Conservation (phyloP, 2,329 filamentous ascomycete genomes). For the Aspergillus jensenii region DNA sequence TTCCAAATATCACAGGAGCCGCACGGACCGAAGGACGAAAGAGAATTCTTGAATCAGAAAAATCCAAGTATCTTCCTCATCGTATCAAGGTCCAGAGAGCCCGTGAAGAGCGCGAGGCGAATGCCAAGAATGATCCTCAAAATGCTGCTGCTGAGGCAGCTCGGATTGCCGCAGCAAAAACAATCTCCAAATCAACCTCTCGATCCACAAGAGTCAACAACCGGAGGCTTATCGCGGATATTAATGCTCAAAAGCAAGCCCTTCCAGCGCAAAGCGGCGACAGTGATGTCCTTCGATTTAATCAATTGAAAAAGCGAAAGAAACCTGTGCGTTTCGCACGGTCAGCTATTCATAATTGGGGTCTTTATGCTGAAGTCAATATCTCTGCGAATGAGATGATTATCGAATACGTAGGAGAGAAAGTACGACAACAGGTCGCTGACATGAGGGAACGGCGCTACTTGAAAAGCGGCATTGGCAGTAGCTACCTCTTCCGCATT, state of each 20-base stretch:
- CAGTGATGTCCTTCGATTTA: constrained; percentile 92
- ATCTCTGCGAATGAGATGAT: constrained; percentile 99
- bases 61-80: constrained; percentile 96
- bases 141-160: constrained; percentile 68
- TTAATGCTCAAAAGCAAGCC: constrained; percentile 88
- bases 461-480: constrained; percentile 93
- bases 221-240: constrained; percentile 86
- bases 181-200: constrained; percentile 82
- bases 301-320: constrained; percentile 98
- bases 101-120: constrained; percentile 82
- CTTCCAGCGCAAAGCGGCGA: constrained; percentile 69
- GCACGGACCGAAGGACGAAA: constrained; percentile 91
- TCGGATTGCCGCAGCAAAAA: constrained; percentile 74
- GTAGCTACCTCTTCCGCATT: constrained; percentile 96
- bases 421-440: constrained; percentile 95
- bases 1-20: constrained; percentile 79
- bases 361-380: constrained; percentile 94
- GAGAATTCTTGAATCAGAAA: constrained; percentile 95
- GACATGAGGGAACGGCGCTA: constrained; percentile 91
- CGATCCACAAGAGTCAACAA: constrained; percentile 94
- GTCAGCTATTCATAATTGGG: constrained; percentile 98
- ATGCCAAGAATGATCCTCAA: constrained; percentile 62
- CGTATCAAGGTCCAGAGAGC: constrained; percentile 94
- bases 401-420: constrained; percentile 98
- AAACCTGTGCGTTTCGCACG: constrained; percentile 98